Evolutionary conservation across 2,329 filamentous ascomycete genomes (phyloP), one percentile per base, ranked within the genome.

Genomic region (Scorias spongiosa): DNA sequence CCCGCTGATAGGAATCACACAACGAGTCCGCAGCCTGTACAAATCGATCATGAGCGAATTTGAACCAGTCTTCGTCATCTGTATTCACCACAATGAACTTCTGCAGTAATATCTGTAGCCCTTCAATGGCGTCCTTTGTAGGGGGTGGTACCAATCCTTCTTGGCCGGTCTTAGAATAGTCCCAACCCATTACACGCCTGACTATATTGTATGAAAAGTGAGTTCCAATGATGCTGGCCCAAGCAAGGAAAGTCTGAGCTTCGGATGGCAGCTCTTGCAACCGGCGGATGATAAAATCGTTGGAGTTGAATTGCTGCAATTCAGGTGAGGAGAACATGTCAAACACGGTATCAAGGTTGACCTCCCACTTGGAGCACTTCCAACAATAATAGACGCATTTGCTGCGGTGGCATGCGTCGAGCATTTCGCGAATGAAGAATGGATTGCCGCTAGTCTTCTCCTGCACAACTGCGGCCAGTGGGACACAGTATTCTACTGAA

Each of bases 341-440:
- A 56, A 94, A 94, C 1, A 95, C 76, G 50, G 75, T 78, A 61
- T 95, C 87, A 10, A 95, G 66, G 56, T 93, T 82, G 58, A 81
- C 95, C 39, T 81, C 73, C 89, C 89, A 96, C 39, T 75, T 72
- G 40, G 79, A 84, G 50, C 81, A 76, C 52, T 78, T 79, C 71
- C 91, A 94, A 48, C 87, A 86, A 61, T 93, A 95, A 75, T 80
- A 93, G 41, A 95, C 82, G 59, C 84, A 93, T 51, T 81, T 81
- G 57, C 85, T 91, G 36, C 84, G 78, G 59, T 93, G 80, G 58
- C 85, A 93, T 2, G 82, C 81, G 56, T 84, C 84, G 4, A 95
- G 73, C 74, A 95, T 93, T 63, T 94, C 85, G 44, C 85, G 75
- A 60, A 94, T 83, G 56, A 91, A 93, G 56, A 94, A 95, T 0